These are phyloP conservation scores for Tolypocladium pustulatum DNA, from an alignment of 2,329 filamentous ascomycete species.

Conservation along the genomic window DNA sequence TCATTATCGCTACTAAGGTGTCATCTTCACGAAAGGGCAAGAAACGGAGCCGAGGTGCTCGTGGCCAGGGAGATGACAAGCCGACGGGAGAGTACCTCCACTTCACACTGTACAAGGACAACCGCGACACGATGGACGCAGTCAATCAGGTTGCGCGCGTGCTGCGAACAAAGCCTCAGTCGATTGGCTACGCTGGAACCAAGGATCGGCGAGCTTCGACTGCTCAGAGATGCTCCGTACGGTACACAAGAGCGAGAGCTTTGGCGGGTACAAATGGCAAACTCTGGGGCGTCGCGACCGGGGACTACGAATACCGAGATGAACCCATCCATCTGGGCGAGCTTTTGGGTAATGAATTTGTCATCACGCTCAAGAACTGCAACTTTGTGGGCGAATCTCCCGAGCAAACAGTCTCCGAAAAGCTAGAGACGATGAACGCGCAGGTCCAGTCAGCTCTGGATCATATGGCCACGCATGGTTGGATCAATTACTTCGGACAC, in stretches of 20 bases:
- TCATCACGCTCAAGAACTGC: conserved; percentile 83
- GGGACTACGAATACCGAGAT: conserved; percentile 70
- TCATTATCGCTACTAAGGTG: conserved; percentile 58
- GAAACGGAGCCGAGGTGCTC: conserved; percentile 15
- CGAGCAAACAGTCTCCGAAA: conserved; percentile 13
- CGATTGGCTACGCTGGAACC: conserved; percentile 70
- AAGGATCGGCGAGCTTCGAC: conserved; percentile 86
- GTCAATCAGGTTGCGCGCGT: conserved; percentile 65
- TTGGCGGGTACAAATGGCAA: conserved; percentile 56
- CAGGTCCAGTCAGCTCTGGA: conserved; percentile 49
- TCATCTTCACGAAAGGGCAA: conserved; percentile 28
- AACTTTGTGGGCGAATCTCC: conserved; percentile 38
- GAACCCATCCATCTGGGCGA: conserved; percentile 72
- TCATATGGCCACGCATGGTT: conserved; percentile 63
- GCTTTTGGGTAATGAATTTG: conserved; percentile 81
- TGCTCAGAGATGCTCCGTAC: conserved; percentile 66
- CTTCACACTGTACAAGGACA: conserved; percentile 92
- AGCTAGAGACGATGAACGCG: conserved; percentile 17
- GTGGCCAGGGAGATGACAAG: conserved; percentile 18
- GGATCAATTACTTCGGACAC: conserved; percentile 97
- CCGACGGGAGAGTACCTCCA: conserved; percentile 66
- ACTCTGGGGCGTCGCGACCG: conserved; percentile 54
- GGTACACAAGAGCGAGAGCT: conserved; percentile 39
- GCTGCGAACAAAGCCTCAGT: conserved; percentile 63
- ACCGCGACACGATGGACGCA: conserved; percentile 92